Base-by-base conservation (phyloP, 768 basidiomycete genomes). In the Lentinus tigrinus region DNA sequence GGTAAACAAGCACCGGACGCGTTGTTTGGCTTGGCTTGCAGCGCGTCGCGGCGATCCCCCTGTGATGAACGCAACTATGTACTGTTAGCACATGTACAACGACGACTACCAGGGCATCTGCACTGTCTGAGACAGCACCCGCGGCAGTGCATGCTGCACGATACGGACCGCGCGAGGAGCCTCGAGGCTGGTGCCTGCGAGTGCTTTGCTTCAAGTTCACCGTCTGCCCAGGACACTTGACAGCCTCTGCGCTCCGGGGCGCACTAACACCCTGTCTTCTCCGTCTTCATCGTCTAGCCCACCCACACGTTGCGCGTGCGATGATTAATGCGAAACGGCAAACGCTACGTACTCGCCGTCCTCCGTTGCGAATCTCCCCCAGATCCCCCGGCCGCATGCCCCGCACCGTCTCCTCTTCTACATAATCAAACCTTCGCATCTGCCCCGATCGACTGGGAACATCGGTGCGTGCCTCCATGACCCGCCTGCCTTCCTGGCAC, bases 391-490 rank as follows among this genome's bases (percentile, higher is more conserved):
- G 14, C 19, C 39, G 10, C 58, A 54, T 48, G 52, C 52, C 28
- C 47, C 58, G n/a, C 17, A 31, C 16, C 56, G 13, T 49, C 13
- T 27, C 26, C 27, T 28, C 19, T 34, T 37, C 52, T 21, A 17
- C 42, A 36, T 19, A n/a, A 53, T 36, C 21, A 42, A 52, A 48
- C 52, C 9, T 26, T 27, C 49, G 40, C 47, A 51, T 27, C 38
- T 43, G 40, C 56, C 49, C 58, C 42, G 58, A 54, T 59, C 39
- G 49, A 36, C 31, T 31, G 44, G 52, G 9, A 43, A 39, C 46
- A 44, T 47, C 47, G 52, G 52, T 59, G 48, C 34, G 58, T 59
- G 52, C 40, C 47, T 36, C 37, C 47, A 11, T 31, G n/a, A n/a
- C n/a, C n/a, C 39, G 19, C 17, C 38, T 19, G 39, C 17, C 11